Conservation (phyloP, 495 filamentous ascomycete species). For the Annulohypoxylon maeteangense region DNA sequence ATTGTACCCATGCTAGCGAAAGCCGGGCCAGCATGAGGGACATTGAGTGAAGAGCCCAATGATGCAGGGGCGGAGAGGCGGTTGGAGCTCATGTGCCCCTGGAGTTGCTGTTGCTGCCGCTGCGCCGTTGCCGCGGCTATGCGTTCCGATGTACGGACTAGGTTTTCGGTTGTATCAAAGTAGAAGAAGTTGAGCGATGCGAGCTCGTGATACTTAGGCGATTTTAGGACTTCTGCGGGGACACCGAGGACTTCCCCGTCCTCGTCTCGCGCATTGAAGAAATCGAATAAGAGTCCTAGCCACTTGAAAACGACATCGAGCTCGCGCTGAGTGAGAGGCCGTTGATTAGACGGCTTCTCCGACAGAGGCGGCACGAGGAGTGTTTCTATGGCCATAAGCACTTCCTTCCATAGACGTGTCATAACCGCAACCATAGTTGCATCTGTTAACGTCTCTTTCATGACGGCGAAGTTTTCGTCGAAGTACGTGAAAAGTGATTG, state of each 20-base stretch:
- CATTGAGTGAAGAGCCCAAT: slow-evolving; percentile 52
- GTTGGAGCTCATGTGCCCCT: slow-evolving; percentile 58
- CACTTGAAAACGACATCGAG: slow-evolving; percentile 95
- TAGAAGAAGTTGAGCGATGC: slow-evolving; percentile 98
- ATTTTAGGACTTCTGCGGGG: slow-evolving; percentile 88
- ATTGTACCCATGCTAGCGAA: slow-evolving; percentile 78
- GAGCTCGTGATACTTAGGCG: slow-evolving; percentile 97
- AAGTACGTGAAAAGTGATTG: slow-evolving; percentile 96
- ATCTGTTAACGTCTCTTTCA: slow-evolving; percentile 94
- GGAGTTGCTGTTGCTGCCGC: slow-evolving; percentile 72
- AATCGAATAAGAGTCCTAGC: slow-evolving; percentile 90
- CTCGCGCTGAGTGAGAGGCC: slow-evolving; percentile 86
- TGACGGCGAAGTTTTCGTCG: slow-evolving; percentile 98
- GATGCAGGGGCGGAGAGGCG: slow-evolving; percentile 78
- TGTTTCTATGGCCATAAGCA: slow-evolving; percentile 87
- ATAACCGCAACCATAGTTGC: slow-evolving; percentile 97
- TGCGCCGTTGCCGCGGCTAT: slow-evolving; percentile 93
- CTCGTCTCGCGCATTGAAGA: slow-evolving; percentile 94
- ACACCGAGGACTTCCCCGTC: slow-evolving; percentile 89
- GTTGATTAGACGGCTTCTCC: slow-evolving; percentile 92
- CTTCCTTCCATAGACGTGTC: slow-evolving; percentile 98
- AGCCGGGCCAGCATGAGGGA: slow-evolving; percentile 62
- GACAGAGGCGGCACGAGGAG: slow-evolving; percentile 94
- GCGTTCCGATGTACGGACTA: slow-evolving; percentile 90
- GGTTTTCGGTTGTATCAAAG: slow-evolving; percentile 88